Base-by-base conservation (phyloP, 129 eudicot species). In the Pseudognaphalium luteoalbum region DNA sequence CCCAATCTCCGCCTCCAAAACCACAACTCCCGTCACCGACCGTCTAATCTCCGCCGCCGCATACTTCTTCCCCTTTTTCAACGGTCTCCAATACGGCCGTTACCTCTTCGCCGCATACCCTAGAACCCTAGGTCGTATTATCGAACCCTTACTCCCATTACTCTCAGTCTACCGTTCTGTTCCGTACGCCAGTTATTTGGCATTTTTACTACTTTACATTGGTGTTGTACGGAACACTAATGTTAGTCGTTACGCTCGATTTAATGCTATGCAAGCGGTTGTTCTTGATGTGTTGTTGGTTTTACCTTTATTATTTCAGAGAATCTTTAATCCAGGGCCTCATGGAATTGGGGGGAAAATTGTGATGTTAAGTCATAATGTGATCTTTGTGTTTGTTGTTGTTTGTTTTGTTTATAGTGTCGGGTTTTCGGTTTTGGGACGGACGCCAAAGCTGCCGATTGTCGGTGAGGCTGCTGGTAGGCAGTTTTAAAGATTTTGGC, bases 391-490 rank as follows among this genome's bases (percentile, higher is more conserved):
- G 64, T 74, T 81, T 37, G 81, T 95, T 4, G 86, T 73, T 54
- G 35, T 22, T 3, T 89, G 92, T 17, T 91, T 95, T 80, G 80
- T 84, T 21, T 91, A 95, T 77, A 86, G 90, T 41, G 75, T 84
- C 11, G 92, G 78, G 72, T 80, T 11, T 51, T 76, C 89, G 61
- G 42, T 95, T 33, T 60, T 95, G 32, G 99, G 99, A 0, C 60
- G 81, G 42, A 91, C 94, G 1, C 99, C 99, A 0, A 87, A 84
- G 42, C 78, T 95, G 92, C 97, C 99, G 2, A 75, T 91, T 68
- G 96, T 95, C 39, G 97, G 93, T 41, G 96, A 91, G 32, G 99
- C 99, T 78, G 99, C 99, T 51, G 90, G 87, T n/a, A 83, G 96
- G 44, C 99, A 95, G 50, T 59, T 93, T 34, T 90, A 87, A 89